Evolutionary conservation across 2,329 filamentous ascomycete genomes (phyloP), one percentile per base, ranked within the genome.

Genomic region (Colletotrichum gloeosporioides): DNA sequence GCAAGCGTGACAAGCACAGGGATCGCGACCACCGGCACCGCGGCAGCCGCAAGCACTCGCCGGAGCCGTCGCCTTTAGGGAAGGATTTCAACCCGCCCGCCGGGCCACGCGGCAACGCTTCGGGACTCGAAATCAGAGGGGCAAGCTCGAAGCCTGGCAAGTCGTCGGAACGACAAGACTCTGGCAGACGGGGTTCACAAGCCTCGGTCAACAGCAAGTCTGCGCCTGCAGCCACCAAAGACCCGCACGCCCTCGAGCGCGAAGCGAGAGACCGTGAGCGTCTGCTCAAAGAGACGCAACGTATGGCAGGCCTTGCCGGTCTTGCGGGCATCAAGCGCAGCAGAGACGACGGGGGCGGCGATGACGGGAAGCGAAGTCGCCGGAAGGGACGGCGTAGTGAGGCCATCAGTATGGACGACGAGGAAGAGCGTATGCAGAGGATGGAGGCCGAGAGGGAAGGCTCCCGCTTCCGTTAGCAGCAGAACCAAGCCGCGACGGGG

Each of bases 211-310:
- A 79, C 66, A 80, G 71, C 80, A 82, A 75, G 66, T 78, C 34
- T n/a, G 64, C 67, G 31, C 78, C 65, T 62, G 65, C 80, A 32
- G 67, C 78, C 32, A 57, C 79, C 53, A 88, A 87, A 75, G 92
- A 94, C 78, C 88, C 91, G n/a, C 93, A 95, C 82, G 93, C 93
- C 2, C 86, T 93, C 0, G 93, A 95, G 83, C 91, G 93, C 27
- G 93, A 94, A 81, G 91, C 90, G 15, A 87, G 92, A 18, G 90
- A 93, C 80, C 88, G 92, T 62, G 92, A 94, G 82, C 88, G 93
- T 31, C 86, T 94, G 68, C 86, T 93, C 15, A 93, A 93, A 80
- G 93, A 95, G 83, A 91, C 92, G 53, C 92, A 95, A 83, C 89
- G 91, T 44, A 91, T 93, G 83, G 88, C 92, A 61, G 87, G 90